A percentile compares a stretch with the other conserved stretches of the same genome.
Evolutionary conservation across 495 filamentous ascomycete genomes (phyloP).

Genomic region (Glarea lozoyensis): DNA sequence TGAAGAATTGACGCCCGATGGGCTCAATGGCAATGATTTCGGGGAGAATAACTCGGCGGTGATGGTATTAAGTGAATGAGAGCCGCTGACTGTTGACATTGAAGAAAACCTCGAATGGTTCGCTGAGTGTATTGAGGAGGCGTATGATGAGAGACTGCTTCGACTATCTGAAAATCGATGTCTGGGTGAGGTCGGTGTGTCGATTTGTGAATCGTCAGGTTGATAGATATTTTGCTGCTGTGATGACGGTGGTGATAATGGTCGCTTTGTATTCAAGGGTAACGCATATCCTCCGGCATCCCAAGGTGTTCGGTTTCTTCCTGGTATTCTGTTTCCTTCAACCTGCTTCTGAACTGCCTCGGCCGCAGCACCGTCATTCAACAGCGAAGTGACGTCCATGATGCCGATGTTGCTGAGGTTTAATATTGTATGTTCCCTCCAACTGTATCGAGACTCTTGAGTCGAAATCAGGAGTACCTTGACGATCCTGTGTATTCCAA

Average conservation of each 20-base stretch:
- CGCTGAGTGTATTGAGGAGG: constrained; percentile 17
- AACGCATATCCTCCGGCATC: constrained; percentile 28
- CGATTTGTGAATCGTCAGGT: constrained; percentile 10
- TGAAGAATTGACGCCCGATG: too few species aligned
- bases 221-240: constrained; percentile 1
- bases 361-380: constrained; percentile 14
- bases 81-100: constrained; percentile 17
- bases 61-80: constrained; percentile 6
- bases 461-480: too few species aligned
- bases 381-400: constrained; percentile 21
- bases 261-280: constrained; percentile 3
- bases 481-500: too few species aligned
- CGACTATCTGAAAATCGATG: constrained; percentile 21
- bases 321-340: constrained; percentile 17
- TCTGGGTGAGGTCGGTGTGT: constrained; percentile 5
- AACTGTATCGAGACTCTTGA: background rate
- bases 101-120: constrained; percentile 21
- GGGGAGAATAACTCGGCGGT: constrained; percentile 1
- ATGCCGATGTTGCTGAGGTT: constrained; percentile 5
- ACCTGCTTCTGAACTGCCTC: constrained; percentile 16
- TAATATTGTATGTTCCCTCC: background rate
- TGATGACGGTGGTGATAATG: constrained; percentile 2
- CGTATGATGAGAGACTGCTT: constrained; percentile 20
- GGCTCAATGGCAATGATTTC: background rate
- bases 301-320: constrained; percentile 35